These are phyloP conservation scores for Cytospora paraplurivora DNA, from an alignment of 2,329 filamentous ascomycete species.

Conservation along the genomic window DNA sequence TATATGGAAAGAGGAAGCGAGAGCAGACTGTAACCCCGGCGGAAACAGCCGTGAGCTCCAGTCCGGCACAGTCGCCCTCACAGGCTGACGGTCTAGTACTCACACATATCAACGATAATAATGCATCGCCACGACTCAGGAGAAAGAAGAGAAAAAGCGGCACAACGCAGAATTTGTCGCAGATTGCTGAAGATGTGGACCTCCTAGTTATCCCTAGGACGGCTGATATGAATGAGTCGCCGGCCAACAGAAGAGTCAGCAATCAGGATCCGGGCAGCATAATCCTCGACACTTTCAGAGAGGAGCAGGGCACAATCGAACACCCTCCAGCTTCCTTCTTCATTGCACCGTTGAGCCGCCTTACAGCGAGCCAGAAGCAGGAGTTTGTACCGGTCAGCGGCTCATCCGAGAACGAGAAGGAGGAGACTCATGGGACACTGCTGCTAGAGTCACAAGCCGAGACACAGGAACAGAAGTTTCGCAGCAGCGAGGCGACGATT, in stretches of 20 bases:
- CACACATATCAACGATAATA: neutral
- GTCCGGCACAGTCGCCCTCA: conserved; percentile 7
- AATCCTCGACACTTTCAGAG: conserved; percentile 20
- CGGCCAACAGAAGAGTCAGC: conserved; percentile 23
- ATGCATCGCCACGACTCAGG: conserved; percentile 16
- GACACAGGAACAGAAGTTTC: conserved; percentile 31
- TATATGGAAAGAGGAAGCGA: conserved; percentile 31
- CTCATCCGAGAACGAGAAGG: conserved; percentile 30
- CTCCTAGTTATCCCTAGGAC: conserved; percentile 30
- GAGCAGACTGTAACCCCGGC: neutral
- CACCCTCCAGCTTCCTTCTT: conserved; percentile 35
- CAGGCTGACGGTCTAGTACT: neutral
- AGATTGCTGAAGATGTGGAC: conserved; percentile 31
- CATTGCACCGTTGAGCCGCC: conserved; percentile 37
- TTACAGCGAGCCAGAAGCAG: conserved; percentile 43
- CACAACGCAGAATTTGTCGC: neutral
- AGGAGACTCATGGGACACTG: conserved; percentile 20
- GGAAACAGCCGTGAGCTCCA: conserved; percentile 2
- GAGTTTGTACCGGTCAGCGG: conserved; percentile 39
- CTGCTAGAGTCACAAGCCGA: conserved; percentile 19
- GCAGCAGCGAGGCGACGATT: conserved; percentile 39
- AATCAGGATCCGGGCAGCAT: conserved; percentile 13
- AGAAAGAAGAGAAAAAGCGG: conserved; percentile 19
- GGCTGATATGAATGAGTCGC: conserved; percentile 18
- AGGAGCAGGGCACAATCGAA: neutral